Base-by-base conservation (phyloP, 1,284 basidiomycete genomes). In the Sporisorium iseilematis-ciliati region DNA sequence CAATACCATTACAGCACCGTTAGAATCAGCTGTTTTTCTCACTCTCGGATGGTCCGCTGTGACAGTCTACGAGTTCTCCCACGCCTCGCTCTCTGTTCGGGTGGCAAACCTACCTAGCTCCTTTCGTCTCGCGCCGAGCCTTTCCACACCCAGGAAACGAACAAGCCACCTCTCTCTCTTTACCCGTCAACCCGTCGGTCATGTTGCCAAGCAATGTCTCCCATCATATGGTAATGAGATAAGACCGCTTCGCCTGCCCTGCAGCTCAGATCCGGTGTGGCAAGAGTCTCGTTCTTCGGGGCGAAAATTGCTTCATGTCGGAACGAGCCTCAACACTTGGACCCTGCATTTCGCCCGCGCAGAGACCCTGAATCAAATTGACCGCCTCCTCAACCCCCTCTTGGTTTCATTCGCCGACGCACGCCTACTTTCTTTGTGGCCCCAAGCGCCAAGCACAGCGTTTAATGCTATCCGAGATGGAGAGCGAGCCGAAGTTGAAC, bases 21-120 rank as follows among this genome's bases (percentile, higher is more conserved):
- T 26, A 26, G n/a, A 54, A 54, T 54, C 52, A 54, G 52, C 52
- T 42, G 52, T 54, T 42, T 54, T 25, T 41, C 4, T 38, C 14
- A 1, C 23, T 6, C 16, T 11, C 7, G 1, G 12, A 11, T 31
- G 1, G 7, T 26, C 26, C 26, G 7, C n/a, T 14, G 21, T 18
- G 7, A 38, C 35, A 38, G 21, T 26, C 51, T 20, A 10, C 7
- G 18, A 11, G n/a, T 42, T 48, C 26, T 21, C 14, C 21, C 33
- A 18, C 7, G 11, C 20, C 33, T 20, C 18, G 7, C n/a, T 7
- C 21, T 23, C 21, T 21, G 12, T 40, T 41, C 51, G 35, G 21
- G 51, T 21, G 33, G 31, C 26, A 23, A 23, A 29, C 16, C 16
- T n/a, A n/a, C n/a, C 11, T 38, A 38, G 35, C 12, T 33, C 35